These are phyloP conservation scores for Chalciporus sphaerocephalus DNA, from an alignment of 768 basidiomycete genomes.

Conservation along the genomic window DNA sequence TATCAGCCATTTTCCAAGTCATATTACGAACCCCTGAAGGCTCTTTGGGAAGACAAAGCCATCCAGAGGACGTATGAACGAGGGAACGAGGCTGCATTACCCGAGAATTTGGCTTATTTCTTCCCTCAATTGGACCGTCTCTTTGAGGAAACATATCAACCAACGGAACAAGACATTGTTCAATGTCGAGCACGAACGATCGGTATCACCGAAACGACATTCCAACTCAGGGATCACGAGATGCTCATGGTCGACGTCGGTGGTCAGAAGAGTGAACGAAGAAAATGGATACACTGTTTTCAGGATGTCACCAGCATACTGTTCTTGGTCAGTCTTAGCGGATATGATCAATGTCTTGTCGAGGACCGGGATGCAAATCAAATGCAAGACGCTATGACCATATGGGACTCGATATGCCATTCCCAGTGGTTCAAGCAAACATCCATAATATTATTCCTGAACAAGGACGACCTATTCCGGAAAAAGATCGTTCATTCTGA, in stretches of 20 bases:
- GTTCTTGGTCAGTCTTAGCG: conserved; percentile 86
- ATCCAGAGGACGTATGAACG: conserved; percentile 73
- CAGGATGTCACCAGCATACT: conserved; percentile 92
- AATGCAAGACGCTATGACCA: conserved; percentile 99
- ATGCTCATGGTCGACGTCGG: conserved; percentile 94
- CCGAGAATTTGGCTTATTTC: conserved; percentile 82
- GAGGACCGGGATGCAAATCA: conserved; percentile 94
- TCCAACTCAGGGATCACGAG: conserved; percentile 71
- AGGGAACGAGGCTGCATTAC: conserved; percentile 87
- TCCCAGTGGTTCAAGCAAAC: conserved; percentile 96
- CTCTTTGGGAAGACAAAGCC: conserved; percentile 73
- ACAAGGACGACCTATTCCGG: conserved; percentile 92
- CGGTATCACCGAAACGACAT: conserved; percentile 86
- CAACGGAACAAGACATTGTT: conserved; percentile 85
- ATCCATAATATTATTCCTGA: conserved; percentile 91
- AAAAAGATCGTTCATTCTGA: conserved; percentile 77
- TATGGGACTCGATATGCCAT: conserved; percentile 97
- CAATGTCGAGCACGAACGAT: conserved; percentile 83
- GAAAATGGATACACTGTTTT: conserved; percentile 95
- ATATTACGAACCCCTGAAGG: conserved; percentile 62
- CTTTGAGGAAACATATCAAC: conserved; percentile 67
- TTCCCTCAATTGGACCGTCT: conserved; percentile 75
- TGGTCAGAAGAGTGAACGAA: conserved; percentile 88
- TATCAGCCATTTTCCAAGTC: conserved; percentile 72
- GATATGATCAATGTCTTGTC: conserved; percentile 91